Conservation (phyloP, 768 basidiomycete species). For the Trametes cinnabarina region DNA sequence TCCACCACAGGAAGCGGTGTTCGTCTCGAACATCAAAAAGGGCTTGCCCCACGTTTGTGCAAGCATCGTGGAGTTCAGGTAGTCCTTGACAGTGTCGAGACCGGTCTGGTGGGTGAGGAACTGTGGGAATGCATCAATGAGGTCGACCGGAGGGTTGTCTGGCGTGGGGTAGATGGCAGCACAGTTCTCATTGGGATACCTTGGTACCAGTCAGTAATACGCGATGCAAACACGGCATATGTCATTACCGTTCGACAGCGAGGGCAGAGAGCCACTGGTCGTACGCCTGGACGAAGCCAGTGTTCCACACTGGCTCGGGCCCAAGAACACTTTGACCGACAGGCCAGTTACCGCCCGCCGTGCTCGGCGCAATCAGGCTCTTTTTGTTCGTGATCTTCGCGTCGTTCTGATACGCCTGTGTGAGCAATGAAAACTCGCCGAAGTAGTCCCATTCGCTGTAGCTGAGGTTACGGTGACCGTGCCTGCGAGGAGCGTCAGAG, state of each 20-base stretch:
- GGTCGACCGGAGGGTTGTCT: slow-evolving; percentile 30
- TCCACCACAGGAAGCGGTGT: slow-evolving; percentile 53
- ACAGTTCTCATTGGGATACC: slow-evolving; percentile 29
- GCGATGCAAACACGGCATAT: too few species aligned
- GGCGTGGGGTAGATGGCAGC: slow-evolving; percentile 25
- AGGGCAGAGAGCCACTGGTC: slow-evolving; percentile 42
- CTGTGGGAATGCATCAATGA: slow-evolving; percentile 40
- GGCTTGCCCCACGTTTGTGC: slow-evolving; percentile 37
- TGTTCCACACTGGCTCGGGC: slow-evolving; percentile 51
- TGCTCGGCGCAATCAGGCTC: slow-evolving; percentile 60
- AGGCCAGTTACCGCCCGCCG: slow-evolving; percentile 46
- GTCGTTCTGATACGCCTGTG: slow-evolving; percentile 26
- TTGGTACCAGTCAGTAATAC: background rate
- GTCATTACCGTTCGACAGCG: slow-evolving; percentile 56
- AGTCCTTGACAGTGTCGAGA: slow-evolving; percentile 35
- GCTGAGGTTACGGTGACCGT: slow-evolving; percentile 34
- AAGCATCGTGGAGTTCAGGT: slow-evolving; percentile 35
- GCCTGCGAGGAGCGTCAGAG: slow-evolving; percentile 19
- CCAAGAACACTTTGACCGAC: slow-evolving; percentile 34
- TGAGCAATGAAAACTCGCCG: slow-evolving; percentile 27
- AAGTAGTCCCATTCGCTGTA: slow-evolving; percentile 33
- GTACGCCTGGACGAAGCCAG: slow-evolving; percentile 47
- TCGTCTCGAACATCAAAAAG: slow-evolving; percentile 55
- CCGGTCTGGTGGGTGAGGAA: slow-evolving; percentile 47
- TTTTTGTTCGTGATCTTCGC: slow-evolving; percentile 33